These are phyloP conservation scores for Blastobotrys robertii DNA, from an alignment of 805 yeast species.

Conservation along the genomic window DNA sequence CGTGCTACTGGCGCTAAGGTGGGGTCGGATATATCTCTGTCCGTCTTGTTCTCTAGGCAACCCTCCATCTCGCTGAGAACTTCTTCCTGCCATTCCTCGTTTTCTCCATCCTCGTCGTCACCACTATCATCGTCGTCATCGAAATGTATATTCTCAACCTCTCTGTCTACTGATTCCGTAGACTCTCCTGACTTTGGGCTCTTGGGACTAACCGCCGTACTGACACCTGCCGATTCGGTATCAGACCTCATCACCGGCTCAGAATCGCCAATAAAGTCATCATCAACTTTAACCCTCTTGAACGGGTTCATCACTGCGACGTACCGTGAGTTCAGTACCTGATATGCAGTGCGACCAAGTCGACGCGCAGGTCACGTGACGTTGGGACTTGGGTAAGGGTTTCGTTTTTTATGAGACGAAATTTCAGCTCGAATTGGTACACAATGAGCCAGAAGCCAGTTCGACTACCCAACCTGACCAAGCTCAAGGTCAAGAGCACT, in stretches of 20 bases:
- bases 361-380: neutral
- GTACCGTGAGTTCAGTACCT: neutral
- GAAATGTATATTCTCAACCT: neutral
- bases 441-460: conserved; percentile 4
- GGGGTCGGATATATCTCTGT: conserved; percentile 1
- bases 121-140: conserved; percentile 19
- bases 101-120: conserved; percentile 14
- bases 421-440: neutral
- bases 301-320: conserved; percentile 1
- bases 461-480: conserved; percentile 62
- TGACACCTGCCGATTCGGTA: too few species aligned
- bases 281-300: conserved; percentile 2
- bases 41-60: conserved; percentile 13
- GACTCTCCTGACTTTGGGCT: too few species aligned
- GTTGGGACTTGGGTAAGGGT: neutral
- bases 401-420: neutral
- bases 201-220: too few species aligned
- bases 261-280: neutral
- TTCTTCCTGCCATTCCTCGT: conserved; percentile 11
- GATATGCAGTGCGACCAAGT: too few species aligned
- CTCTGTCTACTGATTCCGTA: neutral
- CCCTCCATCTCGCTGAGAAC: conserved; percentile 19
- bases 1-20: conserved; percentile 8
- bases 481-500: conserved; percentile 60
- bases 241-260: neutral